These are phyloP conservation scores for Pilobolus umbonatus DNA, from an alignment of 192 early-diverging fungal species.

Conservation along the genomic window DNA sequence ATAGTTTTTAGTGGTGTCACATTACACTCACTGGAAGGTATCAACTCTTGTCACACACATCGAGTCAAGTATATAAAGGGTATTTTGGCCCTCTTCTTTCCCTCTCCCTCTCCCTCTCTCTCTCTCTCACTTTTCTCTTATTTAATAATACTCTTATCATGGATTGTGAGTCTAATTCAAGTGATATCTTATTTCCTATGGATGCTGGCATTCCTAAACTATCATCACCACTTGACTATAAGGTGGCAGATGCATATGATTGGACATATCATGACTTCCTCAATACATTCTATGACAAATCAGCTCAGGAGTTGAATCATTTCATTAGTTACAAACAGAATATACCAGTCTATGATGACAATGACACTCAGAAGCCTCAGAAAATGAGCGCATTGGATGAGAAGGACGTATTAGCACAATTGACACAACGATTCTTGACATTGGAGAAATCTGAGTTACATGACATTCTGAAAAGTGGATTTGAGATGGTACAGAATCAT, in stretches of 20 bases:
- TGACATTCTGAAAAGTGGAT: constrained; percentile 3
- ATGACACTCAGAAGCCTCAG: neutral
- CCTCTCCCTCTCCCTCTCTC: neutral
- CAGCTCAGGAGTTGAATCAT: neutral
- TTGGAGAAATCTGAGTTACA: neutral
- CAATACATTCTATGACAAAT: neutral
- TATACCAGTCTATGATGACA: constrained; percentile 2
- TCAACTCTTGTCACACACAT: too few species aligned
- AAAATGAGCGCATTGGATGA: neutral
- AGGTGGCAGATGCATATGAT: constrained; percentile 21
- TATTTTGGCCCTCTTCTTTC: neutral
- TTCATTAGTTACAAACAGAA: neutral
- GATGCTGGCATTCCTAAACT: constrained; percentile 22
- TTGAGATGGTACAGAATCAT: neutral
- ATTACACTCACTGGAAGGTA: too few species aligned
- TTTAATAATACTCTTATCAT: constrained; percentile 1
- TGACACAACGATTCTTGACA: neutral
- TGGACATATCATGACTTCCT: constrained; percentile 15
- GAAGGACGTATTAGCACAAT: constrained; percentile 2
- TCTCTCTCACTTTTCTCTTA: neutral
- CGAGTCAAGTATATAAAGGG: too few species aligned
- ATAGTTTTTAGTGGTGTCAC: too few species aligned
- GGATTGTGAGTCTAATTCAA: constrained; percentile 20
- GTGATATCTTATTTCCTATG: constrained; percentile 24
- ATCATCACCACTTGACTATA: constrained; percentile 10